Evolutionary conservation across 331 rosid genomes (phyloP).

Genomic region (Quercus phellos): DNA sequence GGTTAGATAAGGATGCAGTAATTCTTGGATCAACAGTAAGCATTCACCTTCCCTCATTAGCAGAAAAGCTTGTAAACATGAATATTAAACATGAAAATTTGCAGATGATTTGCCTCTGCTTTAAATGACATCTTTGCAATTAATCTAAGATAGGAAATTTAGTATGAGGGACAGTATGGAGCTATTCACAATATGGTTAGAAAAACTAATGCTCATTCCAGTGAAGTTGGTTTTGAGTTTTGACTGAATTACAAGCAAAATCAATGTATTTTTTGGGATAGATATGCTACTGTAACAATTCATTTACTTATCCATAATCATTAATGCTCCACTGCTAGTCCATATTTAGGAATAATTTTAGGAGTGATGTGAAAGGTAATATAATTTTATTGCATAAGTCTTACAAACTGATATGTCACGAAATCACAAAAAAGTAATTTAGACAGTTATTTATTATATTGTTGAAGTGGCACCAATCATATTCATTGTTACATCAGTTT

Average conservation of each 20-base stretch:
- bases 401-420: too few species aligned
- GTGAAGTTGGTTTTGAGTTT: constrained; percentile 10
- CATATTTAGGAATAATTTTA: not conserved
- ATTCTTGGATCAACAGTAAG: constrained; percentile 68
- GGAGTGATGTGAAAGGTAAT: too few species aligned
- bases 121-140: not conserved
- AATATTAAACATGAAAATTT: not conserved
- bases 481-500: too few species aligned
- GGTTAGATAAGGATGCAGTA: constrained; percentile 53
- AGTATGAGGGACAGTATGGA: not conserved
- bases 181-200: not conserved
- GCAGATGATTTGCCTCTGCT: not conserved
- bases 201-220: not conserved
- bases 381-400: too few species aligned
- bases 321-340: not conserved
- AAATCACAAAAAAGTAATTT: too few species aligned
- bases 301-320: not conserved
- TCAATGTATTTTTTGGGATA: not conserved
- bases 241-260: not conserved
- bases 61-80: not conserved
- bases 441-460: too few species aligned
- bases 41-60: not conserved
- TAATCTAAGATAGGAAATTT: not conserved
- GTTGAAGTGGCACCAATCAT: too few species aligned
- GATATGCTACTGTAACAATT: constrained; percentile 8